Percentiles rank a stretch among this genome's conserved stretches.
Conservation (phyloP, 2,329 filamentous ascomycete species). For the Paraphoma sp. region DNA sequence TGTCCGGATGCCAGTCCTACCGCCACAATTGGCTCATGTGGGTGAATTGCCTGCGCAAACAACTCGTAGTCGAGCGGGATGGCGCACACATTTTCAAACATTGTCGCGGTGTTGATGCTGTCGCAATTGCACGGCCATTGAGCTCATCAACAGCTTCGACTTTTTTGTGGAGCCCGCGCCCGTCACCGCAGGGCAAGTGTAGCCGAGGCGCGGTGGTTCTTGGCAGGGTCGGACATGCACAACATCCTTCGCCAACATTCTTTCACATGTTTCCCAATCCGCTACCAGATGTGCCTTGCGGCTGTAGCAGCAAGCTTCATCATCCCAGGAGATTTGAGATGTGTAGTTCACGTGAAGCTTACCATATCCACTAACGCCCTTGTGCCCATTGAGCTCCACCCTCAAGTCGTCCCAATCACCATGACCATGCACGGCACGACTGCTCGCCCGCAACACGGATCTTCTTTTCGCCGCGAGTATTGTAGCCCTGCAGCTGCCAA, state of each 20-base stretch:
- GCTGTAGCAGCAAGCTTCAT: neutral
- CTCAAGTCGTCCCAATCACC: slow-evolving; percentile 3
- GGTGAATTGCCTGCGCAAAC: slow-evolving; percentile 88
- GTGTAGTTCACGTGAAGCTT: neutral
- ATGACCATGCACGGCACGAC: neutral
- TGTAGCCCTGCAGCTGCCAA: neutral
- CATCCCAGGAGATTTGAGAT: neutral
- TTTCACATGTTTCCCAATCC: no score
- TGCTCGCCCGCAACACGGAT: neutral
- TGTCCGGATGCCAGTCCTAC: slow-evolving; percentile 86
- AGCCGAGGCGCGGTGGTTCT: slow-evolving; percentile 16
- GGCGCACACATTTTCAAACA: slow-evolving; percentile 93
- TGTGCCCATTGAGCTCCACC: neutral
- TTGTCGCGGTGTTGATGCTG: slow-evolving; percentile 46
- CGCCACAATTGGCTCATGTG: slow-evolving; percentile 80
- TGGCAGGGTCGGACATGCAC: slow-evolving; percentile 11
- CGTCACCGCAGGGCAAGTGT: slow-evolving; percentile 12
- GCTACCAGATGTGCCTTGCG: no score
- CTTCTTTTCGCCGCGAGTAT: no score
- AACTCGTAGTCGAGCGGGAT: slow-evolving; percentile 85
- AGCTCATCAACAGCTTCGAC: slow-evolving; percentile 18
- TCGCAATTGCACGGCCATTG: neutral
- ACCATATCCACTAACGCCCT: neutral
- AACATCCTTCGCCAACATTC: no score
- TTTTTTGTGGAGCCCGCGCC: slow-evolving; percentile 31